Conservation (phyloP, 352 stramenopile species). For the Globisporangium spiculum region DNA sequence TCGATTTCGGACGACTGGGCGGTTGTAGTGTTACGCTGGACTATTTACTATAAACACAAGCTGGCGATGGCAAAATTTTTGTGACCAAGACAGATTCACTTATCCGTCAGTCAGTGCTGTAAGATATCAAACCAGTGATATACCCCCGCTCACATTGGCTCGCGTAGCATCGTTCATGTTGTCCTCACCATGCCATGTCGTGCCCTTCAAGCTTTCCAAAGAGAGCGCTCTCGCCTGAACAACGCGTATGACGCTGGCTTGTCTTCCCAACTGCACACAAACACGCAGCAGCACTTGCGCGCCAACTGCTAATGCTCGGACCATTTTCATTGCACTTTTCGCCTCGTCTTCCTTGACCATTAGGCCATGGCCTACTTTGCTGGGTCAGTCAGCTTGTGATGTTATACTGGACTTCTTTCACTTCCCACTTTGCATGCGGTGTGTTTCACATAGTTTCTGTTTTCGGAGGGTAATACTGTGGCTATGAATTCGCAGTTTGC, state of each 20-base stretch:
- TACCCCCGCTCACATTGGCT: background rate
- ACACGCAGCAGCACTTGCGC: background rate
- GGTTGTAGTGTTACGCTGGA: background rate
- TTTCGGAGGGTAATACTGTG: background rate
- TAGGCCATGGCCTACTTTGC: background rate
- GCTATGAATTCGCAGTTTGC: background rate
- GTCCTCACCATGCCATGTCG: background rate
- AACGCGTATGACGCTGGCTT: background rate
- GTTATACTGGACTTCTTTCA: background rate
- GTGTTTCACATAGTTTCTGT: background rate
- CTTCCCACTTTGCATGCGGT: background rate
- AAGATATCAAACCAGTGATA: no score
- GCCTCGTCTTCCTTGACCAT: background rate
- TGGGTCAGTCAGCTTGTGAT: background rate
- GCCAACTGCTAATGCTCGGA: background rate
- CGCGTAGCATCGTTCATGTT: background rate
- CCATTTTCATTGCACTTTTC: background rate
- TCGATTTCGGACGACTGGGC: background rate
- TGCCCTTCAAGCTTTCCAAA: background rate
- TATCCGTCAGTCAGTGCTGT: background rate
- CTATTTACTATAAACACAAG: background rate
- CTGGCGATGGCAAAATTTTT: background rate
- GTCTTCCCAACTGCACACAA: background rate
- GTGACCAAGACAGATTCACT: background rate
- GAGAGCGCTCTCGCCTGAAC: background rate